Conservation (phyloP, 495 filamentous ascomycete genomes). For the Letharia columbiana region DNA sequence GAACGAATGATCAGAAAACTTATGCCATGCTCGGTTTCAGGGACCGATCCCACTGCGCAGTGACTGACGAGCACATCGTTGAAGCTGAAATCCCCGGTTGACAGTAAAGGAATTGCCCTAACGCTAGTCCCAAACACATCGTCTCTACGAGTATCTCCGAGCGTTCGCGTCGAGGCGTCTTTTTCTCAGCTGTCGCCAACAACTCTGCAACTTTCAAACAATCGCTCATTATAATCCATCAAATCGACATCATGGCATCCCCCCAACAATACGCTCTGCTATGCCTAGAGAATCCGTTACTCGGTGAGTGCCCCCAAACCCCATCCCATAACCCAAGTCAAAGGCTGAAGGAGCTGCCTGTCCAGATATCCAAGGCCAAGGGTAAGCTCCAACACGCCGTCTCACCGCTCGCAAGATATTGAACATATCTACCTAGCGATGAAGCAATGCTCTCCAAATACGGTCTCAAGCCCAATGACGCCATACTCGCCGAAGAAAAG, state of each 20-base stretch:
- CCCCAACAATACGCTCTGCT: constrained; percentile 72
- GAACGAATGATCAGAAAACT: not conserved
- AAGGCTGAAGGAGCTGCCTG: constrained; percentile 13
- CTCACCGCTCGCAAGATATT: constrained; percentile 1
- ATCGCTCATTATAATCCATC: not conserved
- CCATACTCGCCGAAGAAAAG: constrained; percentile 89
- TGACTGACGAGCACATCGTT: not conserved
- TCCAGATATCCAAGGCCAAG: constrained; percentile 84
- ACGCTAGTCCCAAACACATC: not conserved
- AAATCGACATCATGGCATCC: constrained; percentile 48
- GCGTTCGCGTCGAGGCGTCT: not conserved
- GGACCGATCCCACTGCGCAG: no score
- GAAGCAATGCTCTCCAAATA: constrained; percentile 83
- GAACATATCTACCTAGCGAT: constrained; percentile 38
- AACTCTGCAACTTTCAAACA: not conserved
- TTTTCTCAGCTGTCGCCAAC: not conserved
- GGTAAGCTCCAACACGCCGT: constrained; percentile 37
- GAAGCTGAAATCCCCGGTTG: not conserved
- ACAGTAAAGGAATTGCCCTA: not conserved
- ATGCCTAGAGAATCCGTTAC: constrained; percentile 91
- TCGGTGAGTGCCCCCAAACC: constrained; percentile 50
- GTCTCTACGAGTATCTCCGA: not conserved
- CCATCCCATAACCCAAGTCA: not conserved
- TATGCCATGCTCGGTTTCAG: not conserved
- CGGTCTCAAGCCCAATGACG: constrained; percentile 86